These are phyloP conservation scores for Dothistroma pini DNA, from an alignment of 2,329 filamentous ascomycete species.

Conservation along the genomic window DNA sequence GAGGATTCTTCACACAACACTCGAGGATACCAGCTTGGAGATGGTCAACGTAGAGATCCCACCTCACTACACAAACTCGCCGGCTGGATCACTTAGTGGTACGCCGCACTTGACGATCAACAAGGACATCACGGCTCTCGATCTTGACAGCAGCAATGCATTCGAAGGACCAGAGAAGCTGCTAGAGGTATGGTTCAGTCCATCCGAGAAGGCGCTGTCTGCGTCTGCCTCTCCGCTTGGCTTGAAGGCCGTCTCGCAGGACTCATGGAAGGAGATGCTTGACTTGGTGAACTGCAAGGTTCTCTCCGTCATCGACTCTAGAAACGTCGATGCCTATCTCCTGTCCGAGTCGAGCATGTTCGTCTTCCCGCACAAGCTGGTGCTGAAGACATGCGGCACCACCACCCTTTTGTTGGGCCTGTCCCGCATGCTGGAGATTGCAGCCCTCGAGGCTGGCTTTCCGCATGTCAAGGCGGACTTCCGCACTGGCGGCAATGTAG, in stretches of 20 bases:
- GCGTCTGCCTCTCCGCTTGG: slow-evolving; percentile 67
- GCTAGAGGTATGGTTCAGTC: slow-evolving; percentile 95
- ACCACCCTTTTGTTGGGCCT: slow-evolving; percentile 89
- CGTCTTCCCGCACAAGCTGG: slow-evolving; percentile 98
- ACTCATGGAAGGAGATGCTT: slow-evolving; percentile 94
- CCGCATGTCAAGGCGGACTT: slow-evolving; percentile 69
- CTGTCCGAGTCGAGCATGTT: slow-evolving; percentile 99
- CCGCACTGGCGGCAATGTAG: slow-evolving; percentile 63
- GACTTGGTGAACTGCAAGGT: slow-evolving; percentile 99
- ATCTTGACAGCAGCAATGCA: slow-evolving; percentile 90
- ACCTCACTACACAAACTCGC: slow-evolving; percentile 70
- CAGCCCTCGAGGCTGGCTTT: slow-evolving; percentile 83
- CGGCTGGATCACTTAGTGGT: slow-evolving; percentile 64
- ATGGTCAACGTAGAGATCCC: slow-evolving; percentile 85
- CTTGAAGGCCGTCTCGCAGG: slow-evolving; percentile 77
- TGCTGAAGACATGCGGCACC: slow-evolving; percentile 96
- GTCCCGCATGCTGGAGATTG: slow-evolving; percentile 87
- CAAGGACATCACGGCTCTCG: slow-evolving; percentile 77
- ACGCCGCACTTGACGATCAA: slow-evolving; percentile 95
- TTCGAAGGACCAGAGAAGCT: slow-evolving; percentile 99
- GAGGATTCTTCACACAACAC: background rate
- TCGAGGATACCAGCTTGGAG: slow-evolving; percentile 46
- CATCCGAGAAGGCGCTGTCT: slow-evolving; percentile 70
- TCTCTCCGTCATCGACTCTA: slow-evolving; percentile 86
- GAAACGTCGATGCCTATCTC: slow-evolving; percentile 92